Conservation (phyloP, 176 grass and related monocot species). For the Oryza glumipatula region DNA sequence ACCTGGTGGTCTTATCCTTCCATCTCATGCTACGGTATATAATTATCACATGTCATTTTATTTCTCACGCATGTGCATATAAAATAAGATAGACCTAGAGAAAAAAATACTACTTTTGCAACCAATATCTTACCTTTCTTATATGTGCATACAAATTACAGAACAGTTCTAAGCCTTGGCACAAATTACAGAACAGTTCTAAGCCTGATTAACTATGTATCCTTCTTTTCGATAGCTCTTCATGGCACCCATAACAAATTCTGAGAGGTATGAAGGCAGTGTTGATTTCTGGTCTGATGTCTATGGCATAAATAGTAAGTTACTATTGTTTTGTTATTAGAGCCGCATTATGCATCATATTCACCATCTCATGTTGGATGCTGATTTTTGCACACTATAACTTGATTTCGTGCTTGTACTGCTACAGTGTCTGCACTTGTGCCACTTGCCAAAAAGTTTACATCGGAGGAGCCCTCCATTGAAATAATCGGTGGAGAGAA, state of each 20-base stretch:
- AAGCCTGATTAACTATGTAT: constrained; percentile 37
- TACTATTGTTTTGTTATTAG: not conserved
- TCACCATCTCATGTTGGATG: constrained; percentile 2
- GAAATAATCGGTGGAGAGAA: constrained; percentile 84
- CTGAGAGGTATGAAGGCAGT: constrained; percentile 71
- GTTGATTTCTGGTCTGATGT: constrained; percentile 93
- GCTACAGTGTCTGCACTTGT: constrained; percentile 83
- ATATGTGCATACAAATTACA: not conserved
- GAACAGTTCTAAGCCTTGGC: not conserved
- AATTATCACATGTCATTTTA: constrained; percentile 14
- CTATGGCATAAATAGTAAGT: constrained; percentile 94
- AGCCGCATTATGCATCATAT: not conserved
- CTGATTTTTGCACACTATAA: not conserved
- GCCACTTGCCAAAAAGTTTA: constrained; percentile 81
- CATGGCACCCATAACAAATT: constrained; percentile 93
- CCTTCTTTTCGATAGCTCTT: constrained; percentile 62
- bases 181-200: not conserved
- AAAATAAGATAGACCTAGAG: not conserved
- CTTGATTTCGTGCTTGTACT: constrained; percentile 28
- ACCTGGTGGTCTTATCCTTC: constrained; percentile 93
- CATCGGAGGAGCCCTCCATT: constrained; percentile 90
- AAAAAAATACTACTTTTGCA: not conserved
- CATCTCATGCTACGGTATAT: constrained; percentile 96
- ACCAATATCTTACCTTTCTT: not conserved
- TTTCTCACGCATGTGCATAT: not conserved